phyloP scores from a whole-genome alignment of 1,139 yeast genomes.

The Kazachstania sp. region DNA sequence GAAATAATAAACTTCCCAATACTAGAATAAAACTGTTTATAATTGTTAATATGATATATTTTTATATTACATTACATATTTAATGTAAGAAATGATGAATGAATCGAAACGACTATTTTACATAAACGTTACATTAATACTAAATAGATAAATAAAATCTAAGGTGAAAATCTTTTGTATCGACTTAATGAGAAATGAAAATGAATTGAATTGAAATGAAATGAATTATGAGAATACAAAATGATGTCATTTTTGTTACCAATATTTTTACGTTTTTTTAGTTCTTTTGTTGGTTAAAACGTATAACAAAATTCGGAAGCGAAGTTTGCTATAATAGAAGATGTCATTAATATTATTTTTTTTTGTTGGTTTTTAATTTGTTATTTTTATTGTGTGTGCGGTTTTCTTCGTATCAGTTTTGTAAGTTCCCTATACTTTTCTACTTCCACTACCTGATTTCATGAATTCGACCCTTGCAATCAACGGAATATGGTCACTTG shows the following conservation, averaged over 20 bases:
- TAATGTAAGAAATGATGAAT: neutral
- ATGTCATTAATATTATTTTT: neutral
- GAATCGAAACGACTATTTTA: neutral
- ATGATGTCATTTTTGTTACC: too few species aligned
- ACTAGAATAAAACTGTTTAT: too few species aligned
- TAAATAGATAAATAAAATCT: neutral
- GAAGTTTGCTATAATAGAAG: neutral
- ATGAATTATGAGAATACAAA: too few species aligned
- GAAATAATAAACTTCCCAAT: too few species aligned
- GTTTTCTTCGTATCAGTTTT: neutral
- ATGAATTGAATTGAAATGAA: neutral
- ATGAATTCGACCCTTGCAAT: slow-evolving; percentile 69
- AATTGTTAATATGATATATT: neutral
- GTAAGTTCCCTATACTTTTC: slow-evolving; percentile 17
- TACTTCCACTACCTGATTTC: slow-evolving; percentile 34
- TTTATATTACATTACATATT: neutral
- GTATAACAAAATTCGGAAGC: neutral
- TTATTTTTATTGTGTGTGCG: neutral
- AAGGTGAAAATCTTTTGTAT: neutral
- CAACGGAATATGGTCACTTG: slow-evolving; percentile 89
- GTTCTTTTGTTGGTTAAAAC: too few species aligned
- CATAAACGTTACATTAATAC: neutral
- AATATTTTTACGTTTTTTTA: too few species aligned
- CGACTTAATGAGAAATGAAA: neutral
- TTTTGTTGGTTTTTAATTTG: neutral